Evolutionary conservation across 192 early-diverging fungal species (phyloP), one percentile per base, ranked within the genome.

Genomic region (Entomortierella parvispora): DNA sequence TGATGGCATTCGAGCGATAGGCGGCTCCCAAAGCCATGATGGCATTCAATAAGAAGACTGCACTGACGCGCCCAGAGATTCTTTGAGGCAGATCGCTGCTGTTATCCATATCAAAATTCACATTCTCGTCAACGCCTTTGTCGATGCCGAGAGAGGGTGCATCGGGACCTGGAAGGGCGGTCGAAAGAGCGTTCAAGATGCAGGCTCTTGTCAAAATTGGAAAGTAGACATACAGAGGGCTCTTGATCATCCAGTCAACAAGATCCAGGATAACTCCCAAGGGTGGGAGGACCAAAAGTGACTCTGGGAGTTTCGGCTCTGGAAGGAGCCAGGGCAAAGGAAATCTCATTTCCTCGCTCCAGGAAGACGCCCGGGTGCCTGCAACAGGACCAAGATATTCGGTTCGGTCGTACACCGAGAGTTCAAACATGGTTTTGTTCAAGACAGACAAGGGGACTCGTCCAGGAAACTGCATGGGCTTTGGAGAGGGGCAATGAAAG

Each of bases 371-470:
- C 9, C 28, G 56, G 12, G 74, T 77, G 17, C 74, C 74, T 12
- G 74, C 74, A 6, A 77, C 61, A 18, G 74, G 74, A 18, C 74
- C 74, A 7, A 77, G 43, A 33, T 77, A 77, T 29, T 77, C 52
- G 14, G 74, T 68, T 28, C 61, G 45, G 15, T 77, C 74, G 28
- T 77, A 77, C 0, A 77, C 61, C 4, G 74, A 77, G 17, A 77
- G 65, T n/a, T 77, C 74, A 64, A 77, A 77, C 74, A 77, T 68
- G 25, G 65, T 77, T 55, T 77, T 77, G 61, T 77, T 77, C 32
- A 77, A 51, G 2, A 77, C 49, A 1, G 74, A 77, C 25, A 68
- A 55, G 0, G 74, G 74, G 32, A 77, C 74, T 5, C 66, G 65
- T 23, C 43, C 37, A 7, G 74, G 74, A 29, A 77, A 77, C 18